Evolutionary conservation across 495 filamentous ascomycete genomes (phyloP).

Genomic region (Penicillium paradoxum): DNA sequence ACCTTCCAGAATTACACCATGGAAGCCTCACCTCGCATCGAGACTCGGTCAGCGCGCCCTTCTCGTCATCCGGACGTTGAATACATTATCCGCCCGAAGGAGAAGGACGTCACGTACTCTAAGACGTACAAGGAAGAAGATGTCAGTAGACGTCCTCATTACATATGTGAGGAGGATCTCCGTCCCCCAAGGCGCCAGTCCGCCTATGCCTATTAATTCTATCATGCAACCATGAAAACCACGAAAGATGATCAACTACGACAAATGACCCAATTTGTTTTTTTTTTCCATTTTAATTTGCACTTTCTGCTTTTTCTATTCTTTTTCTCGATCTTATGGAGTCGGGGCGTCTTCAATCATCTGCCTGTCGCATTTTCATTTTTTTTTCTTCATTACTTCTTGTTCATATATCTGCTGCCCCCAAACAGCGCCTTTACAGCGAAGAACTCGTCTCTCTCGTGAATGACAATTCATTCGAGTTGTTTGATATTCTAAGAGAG

Average conservation of each 20-base stretch:
- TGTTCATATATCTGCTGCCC: slow-evolving; percentile 12
- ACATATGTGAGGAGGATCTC: slow-evolving; percentile 20
- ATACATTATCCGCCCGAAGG: slow-evolving; percentile 11
- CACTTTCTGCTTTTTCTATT: background rate
- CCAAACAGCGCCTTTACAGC: background rate
- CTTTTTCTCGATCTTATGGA: background rate
- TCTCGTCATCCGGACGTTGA: slow-evolving; percentile 16
- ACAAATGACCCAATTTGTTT: slow-evolving; percentile 21
- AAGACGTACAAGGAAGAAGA: slow-evolving; percentile 16
- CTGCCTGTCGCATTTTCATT: background rate
- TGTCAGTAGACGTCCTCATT: slow-evolving; percentile 8
- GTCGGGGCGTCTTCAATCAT: slow-evolving; percentile 1
- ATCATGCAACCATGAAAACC: slow-evolving; percentile 10
- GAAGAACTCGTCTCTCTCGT: too few species aligned
- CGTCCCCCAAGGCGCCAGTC: slow-evolving; percentile 27
- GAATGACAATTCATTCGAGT: too few species aligned
- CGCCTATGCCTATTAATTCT: slow-evolving; percentile 16
- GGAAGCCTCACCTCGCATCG: slow-evolving; percentile 11
- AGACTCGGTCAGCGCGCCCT: slow-evolving; percentile 19
- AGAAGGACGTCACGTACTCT: slow-evolving; percentile 17
- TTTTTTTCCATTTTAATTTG: background rate
- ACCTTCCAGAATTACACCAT: slow-evolving; percentile 8
- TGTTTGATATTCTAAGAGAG: background rate
- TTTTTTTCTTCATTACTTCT: slow-evolving; percentile 1
- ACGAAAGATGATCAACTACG: slow-evolving; percentile 11